Evolutionary conservation across 257 asterid species (phyloP), one percentile per base, ranked within the genome.

Genomic region (Lavandula angustifolia): DNA sequence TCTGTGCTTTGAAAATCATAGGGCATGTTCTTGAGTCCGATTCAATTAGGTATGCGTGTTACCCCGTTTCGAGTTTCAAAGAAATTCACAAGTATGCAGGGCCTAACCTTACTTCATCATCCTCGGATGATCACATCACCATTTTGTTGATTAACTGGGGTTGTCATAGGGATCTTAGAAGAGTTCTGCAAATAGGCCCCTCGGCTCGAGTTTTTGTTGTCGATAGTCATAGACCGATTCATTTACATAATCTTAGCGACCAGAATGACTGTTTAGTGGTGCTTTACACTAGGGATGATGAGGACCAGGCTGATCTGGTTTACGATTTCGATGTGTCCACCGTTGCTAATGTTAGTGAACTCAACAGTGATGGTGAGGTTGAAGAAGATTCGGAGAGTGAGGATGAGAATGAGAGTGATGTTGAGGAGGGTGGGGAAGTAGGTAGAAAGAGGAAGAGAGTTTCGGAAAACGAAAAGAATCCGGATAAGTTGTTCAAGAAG

Each of bases 171-270:
- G 98, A 94, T 90, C 83, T 94, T 4, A 76, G 84, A 67, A 82
- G 73, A 74, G 86, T 76, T 53, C 79, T 94, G 22, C 67, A 76
- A 3, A 70, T 94, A 3, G 92, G 92, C 5, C 83, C 89, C 0
- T 73, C 75, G 1, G 86, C 99, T 0, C 79, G 82, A 60, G 95
- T 94, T 73, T 91, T 82, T 62, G 95, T 88, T 1, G 98, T 90
- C 37, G 98, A 94, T 77, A 94, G 96, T 80, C 99, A 94, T 72
- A 83, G 96, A 81, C 98, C 99, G 0, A 91, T 94, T 62, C 99
- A 94, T 74, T 82, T 94, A 76, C 99, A 91, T 71, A 94, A 94
- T 76, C 60, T 91, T 73, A 83, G 89, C 38, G 79, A 77, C 47
- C 80, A 77, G 67, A 94, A 94, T 76, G 91, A 83, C 53, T 72